Base-by-base conservation (phyloP, 805 yeast species). In the Ogataea sp. region DNA sequence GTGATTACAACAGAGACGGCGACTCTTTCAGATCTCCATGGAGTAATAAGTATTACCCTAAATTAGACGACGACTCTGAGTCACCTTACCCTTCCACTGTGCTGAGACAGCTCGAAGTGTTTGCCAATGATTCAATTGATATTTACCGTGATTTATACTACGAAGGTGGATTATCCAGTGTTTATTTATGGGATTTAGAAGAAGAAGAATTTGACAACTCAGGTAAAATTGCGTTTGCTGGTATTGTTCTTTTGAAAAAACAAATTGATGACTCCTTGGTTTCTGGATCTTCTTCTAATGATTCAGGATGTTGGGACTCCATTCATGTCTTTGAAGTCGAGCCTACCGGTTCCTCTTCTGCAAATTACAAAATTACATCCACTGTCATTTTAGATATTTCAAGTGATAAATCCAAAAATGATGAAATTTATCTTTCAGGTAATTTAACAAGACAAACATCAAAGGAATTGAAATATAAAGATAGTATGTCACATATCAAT, bases 1-100 rank as follows among this genome's bases (percentile, higher is more conserved):
- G 97, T 62, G 98, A 90, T 59, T 90, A 90, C 59, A 90, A 90
- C 61, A 73, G 98, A 49, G 98, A 90, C 55, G 89, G 95, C 7
- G 97, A 90, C 61, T 80, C 89, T 17, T 84, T 73, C 62, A 72
- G 97, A 50, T 84, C 95, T 0, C 98, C 97, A 6, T 88, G 90
- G 87, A 72, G 86, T 17, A 87, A 87, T 56, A 68, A 70, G 44
- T 90, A 84, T 61, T 73, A 69, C 45, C 83, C 84, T 0, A 42
- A 38, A 6, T 50, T 62, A 8, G 57, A 67, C 6, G 80, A 71
- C 38, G 82, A 71, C 37, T 46, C 38, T 17, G 93, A 85, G 20
- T 84, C 87, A 3, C 88, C 93, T 9, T 78, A 66, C 48, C 96
- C 97, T 10, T 71, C 84, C 3, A 62, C 62, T 2, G 61, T 62